Conservation (phyloP, 176 grass and related monocot genomes). For the Dactylis glomerata region DNA sequence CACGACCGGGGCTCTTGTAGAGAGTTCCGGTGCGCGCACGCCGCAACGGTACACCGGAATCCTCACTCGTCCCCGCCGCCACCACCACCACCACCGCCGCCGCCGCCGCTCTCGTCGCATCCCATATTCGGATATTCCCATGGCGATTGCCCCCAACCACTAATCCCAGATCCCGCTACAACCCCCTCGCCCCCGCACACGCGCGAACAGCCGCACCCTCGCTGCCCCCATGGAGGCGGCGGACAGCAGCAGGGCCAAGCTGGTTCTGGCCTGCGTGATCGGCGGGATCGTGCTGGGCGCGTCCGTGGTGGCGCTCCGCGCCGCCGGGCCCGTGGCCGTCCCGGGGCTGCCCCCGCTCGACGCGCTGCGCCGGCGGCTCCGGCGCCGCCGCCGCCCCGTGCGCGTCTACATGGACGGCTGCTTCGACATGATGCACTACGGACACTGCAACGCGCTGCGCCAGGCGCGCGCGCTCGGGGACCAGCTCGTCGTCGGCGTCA, state of each 20-base stretch:
- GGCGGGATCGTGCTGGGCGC: slow-evolving; percentile 71
- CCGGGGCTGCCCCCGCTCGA: neutral
- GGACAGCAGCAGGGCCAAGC: slow-evolving; percentile 32
- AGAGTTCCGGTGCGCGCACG: neutral
- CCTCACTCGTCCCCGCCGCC: neutral
- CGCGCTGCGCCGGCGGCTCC: slow-evolving; percentile 22
- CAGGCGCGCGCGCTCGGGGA: slow-evolving; percentile 74
- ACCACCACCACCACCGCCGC: neutral
- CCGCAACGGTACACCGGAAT: neutral
- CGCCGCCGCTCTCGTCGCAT: neutral
- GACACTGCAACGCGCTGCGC: slow-evolving; percentile 81
- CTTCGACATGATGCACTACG: slow-evolving; percentile 99
- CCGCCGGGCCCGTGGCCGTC: slow-evolving; percentile 22
- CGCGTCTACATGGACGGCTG: slow-evolving; percentile 96
- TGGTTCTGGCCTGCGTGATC: slow-evolving; percentile 55
- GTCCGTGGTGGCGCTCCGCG: slow-evolving; percentile 42
- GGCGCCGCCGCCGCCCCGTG: slow-evolving; percentile 47
- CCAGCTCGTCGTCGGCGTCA: slow-evolving; percentile 75
- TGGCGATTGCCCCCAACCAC: slow-evolving; percentile 7
- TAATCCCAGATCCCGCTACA: slow-evolving; percentile 31
- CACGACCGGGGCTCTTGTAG: neutral
- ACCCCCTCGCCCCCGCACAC: neutral
- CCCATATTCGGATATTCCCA: no score
- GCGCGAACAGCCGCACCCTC: neutral
- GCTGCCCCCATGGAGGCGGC: slow-evolving; percentile 34